Conservation (phyloP, 768 basidiomycete species). For the Boletus barrowsii region DNA sequence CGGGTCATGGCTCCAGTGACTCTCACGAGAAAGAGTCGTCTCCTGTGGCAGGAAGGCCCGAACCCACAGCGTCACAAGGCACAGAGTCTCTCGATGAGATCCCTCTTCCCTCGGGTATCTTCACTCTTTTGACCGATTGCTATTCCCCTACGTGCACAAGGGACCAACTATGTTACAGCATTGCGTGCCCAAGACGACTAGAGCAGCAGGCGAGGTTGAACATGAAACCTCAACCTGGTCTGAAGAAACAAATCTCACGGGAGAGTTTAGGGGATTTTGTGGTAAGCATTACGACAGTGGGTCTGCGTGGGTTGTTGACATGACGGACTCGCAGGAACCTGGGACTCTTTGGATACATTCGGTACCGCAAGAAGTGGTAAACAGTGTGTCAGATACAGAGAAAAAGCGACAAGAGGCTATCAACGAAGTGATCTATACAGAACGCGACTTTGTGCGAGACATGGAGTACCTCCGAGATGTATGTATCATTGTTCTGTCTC, state of each 20-base stretch:
- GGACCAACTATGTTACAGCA: constrained; percentile 94
- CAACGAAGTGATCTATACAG: constrained; percentile 93
- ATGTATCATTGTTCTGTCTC: constrained; percentile 28
- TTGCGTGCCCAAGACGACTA: constrained; percentile 88
- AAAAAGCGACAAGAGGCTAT: constrained; percentile 97
- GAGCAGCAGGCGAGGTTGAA: constrained; percentile 94
- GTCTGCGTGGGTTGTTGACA: constrained; percentile 4
- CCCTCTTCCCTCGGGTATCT: constrained; percentile 86
- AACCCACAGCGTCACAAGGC: constrained; percentile 33
- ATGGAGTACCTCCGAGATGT: constrained; percentile 98
- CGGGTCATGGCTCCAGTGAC: constrained; percentile 34
- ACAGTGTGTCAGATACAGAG: constrained; percentile 88
- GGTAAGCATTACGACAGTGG: constrained; percentile 37
- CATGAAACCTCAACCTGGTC: constrained; percentile 88
- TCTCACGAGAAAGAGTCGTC: constrained; percentile 35
- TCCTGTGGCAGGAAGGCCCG: constrained; percentile 21
- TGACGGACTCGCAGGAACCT: constrained; percentile 50
- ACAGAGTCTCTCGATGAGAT: constrained; percentile 55
- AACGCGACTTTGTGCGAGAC: constrained; percentile 96
- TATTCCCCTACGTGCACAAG: constrained; percentile 96
- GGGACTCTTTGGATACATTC: constrained; percentile 95
- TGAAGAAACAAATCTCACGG: constrained; percentile 78
- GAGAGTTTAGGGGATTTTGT: constrained; percentile 81
- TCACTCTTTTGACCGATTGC: constrained; percentile 94
- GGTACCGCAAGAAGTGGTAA: constrained; percentile 90